Evolutionary conservation across 2,329 filamentous ascomycete genomes (phyloP), one percentile per base, ranked within the genome.

Genomic region (Periglandula ipomoeae): DNA sequence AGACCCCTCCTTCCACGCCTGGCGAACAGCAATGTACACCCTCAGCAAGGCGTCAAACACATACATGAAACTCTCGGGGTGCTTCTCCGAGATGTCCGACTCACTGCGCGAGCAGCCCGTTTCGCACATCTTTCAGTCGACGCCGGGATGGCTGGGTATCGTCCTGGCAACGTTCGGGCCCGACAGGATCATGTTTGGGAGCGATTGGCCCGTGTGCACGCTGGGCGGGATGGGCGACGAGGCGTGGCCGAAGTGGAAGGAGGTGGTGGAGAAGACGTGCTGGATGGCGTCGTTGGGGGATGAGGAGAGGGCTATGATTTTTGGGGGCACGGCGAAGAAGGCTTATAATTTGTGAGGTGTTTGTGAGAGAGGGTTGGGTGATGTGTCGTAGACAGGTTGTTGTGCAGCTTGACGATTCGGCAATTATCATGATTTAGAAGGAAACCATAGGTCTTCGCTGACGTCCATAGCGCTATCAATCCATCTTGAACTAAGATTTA

Each of bases 51-150:
- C 78, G 61, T 69, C 73, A 44, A 76, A 73, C 45, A 81, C 84
- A n/a, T 94, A 85, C 70, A 87, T 96, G 78, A 95, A 96, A 71
- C 77, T 96, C n/a, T 91, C 86, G 0, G 91, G 91, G 7, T 79
- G 76, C 42, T 90, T 96, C 65, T 82, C 85, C 17, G 88, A 95
- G 68, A 82, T 96, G 67, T 75, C 81, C 3, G 71, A 73, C 42
- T 65, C 70, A 10, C 68, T 82, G 54, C 72, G 70, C 57, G 63
- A 32, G 22, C 69, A 73, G 23, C 64, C 73, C 9, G 62, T 74
- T 30, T 69, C 76, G 49, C 73, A 78, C 32, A 76, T 89, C 49
- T 81, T 87, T 55, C 70, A 76, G 52, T 74, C 75, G 37, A 72
- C 87, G 19, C 72, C 76, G 50, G 82, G 84, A 22, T 94, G 87